Base-by-base conservation (phyloP, 1,139 yeast genomes). In the Pneumocystis oryctolagi region DNA sequence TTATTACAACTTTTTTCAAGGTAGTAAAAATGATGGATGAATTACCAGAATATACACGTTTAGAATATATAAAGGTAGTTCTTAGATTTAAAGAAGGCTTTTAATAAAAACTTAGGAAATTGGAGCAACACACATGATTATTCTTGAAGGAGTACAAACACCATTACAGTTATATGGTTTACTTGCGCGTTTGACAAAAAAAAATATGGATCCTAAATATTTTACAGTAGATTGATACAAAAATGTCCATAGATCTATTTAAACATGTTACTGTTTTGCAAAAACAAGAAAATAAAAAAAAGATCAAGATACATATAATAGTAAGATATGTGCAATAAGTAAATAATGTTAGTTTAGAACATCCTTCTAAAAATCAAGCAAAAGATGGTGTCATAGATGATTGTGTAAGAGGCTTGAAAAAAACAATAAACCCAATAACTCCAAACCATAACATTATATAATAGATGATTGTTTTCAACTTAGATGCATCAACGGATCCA, bases 121-220 rank as follows among this genome's bases (percentile, higher is more conserved):
- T 40, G 65, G 65, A 14, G 34, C 35, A 31, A 63, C 62, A 40
- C 65, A 63, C 37, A 85, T 92, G 92, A 78, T 96, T 67, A 84
- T 92, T 5, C 78, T 92, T 64, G 98, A 92, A 73, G 99, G 99
- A 65, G 95, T 94, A 1, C 82, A 89, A 9, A 84, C 95, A 0
- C 87, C 85, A 71, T 75, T 92, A 67, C 99, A 92, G 72, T 75
- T 92, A 66, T 84, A 89, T 63, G 96, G 96, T 5, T 78, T 94
- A 76, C 75, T 89, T 63, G 86, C 95, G 28, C 84, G 85, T 71
- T 76, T 85, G 35, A 68, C 73, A 61, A 68, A 70, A 60, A 42
- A 67, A 18, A 65, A 66, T 37, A 25, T 64, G 63, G 61, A 59
- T 20, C 64, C 62, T 6, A 64, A 60, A 25, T 56, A 47, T 31